These are phyloP conservation scores for Pleurotus salmoneostramineus DNA, from an alignment of 768 basidiomycete species.

Conservation along the genomic window DNA sequence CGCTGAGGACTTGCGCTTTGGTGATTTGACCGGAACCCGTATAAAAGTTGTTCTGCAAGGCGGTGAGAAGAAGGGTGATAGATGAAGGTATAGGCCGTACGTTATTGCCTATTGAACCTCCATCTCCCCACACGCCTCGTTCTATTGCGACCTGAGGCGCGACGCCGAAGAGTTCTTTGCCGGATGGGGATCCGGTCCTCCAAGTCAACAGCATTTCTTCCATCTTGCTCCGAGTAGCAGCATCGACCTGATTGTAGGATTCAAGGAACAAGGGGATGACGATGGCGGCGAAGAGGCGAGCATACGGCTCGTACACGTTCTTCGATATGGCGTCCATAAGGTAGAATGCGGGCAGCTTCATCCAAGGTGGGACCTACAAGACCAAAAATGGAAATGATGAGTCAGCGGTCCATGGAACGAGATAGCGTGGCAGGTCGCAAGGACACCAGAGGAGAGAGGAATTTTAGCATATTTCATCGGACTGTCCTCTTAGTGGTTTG, in stretches of 20 bases:
- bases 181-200: constrained; percentile 79
- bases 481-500: constrained; percentile 20
- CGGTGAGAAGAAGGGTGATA: constrained; percentile 8
- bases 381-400: constrained; percentile 46
- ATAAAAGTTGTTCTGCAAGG: constrained; percentile 26
- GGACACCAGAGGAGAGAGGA: constrained; percentile 18
- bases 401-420: constrained; percentile 64
- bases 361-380: constrained; percentile 76
- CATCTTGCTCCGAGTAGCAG: constrained; percentile 86
- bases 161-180: constrained; percentile 82
- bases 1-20: constrained; percentile 76
- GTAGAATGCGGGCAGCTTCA: constrained; percentile 93
- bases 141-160: constrained; percentile 83
- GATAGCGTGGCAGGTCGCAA: constrained; percentile 4
- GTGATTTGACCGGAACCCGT: constrained; percentile 49
- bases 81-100: constrained; percentile 25
- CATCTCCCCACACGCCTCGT: constrained; percentile 73
- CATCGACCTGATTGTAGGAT: constrained; percentile 85
- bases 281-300: constrained; percentile 76
- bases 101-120: constrained; percentile 29
- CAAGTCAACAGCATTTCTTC: constrained; percentile 97
- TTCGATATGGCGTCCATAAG: constrained; percentile 96
- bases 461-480: constrained; percentile 15
- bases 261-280: constrained; percentile 84
- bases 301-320: constrained; percentile 93